Base-by-base conservation (phyloP, 371 early-diverging fungal species). In the Mortierella polycephala region DNA sequence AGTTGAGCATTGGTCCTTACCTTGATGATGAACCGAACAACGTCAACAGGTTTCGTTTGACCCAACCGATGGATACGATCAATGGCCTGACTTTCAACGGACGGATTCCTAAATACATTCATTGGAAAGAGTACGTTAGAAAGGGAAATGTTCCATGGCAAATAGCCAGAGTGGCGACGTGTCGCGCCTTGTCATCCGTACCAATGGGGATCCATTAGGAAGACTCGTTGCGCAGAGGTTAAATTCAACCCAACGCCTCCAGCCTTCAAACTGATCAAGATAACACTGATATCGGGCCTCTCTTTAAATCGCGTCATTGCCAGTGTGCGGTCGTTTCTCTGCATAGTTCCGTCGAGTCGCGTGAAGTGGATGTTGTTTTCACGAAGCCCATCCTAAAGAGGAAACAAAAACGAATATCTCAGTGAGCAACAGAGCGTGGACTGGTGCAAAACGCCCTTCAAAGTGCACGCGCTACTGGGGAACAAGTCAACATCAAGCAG, bases 191-290 rank as follows among this genome's bases (percentile, higher is more conserved):
- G 30, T 30, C 30, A 30, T 30, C 21, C 64, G 64, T 85, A 88
- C 88, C 81, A 83, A 45, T 76, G 76, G 49, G 83, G 83, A 41
- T 83, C 83, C 89, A 89, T 88, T 62, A 92, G 89, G 74, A 79
- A 71, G 0, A 96, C 94, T 2, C 93, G 87, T 49, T 82, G 90
- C 0, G 97, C 97, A 49, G 84, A 82, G 0, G 95, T 95, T 65
- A 98, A 73, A 72, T 97, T 97, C 21, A 98, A 77, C 4, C 96
- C 98, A 11, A 97, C 94, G 30, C 96, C 96, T 75, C 91, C 91
- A 20, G 96, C 94, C 67, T 92, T 91, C 45, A 97, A 83, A 70
- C 94, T 94, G 62, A 97, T 89, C 11, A 98, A 84, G 47, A 98
- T 81, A 3, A 96, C 90, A 12, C 74, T 71, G 13, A 85, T 80